Evolutionary conservation across 495 filamentous ascomycete genomes (phyloP), one percentile per base, ranked within the genome.

Genomic region (Podospora bellae-mahoneyi): DNA sequence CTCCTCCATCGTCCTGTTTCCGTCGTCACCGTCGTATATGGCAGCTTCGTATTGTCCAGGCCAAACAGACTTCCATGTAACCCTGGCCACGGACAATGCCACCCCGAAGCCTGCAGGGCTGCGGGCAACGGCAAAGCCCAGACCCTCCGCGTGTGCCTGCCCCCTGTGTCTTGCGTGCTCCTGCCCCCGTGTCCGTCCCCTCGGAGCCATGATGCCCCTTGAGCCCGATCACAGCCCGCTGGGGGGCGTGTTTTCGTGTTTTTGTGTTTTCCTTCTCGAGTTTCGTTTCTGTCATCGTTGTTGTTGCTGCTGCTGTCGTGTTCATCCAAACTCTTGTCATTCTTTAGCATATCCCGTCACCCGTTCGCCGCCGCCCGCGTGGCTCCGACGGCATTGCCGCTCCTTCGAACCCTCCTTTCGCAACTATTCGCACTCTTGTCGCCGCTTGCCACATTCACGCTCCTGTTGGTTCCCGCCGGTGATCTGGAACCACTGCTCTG

Each of bases 351-450:
- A 13, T 61, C 59, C 7, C 19, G 59, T 27, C 16, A 6, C 23
- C 15, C 28, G 59, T 58, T 20, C 23, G 28, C 59, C 23, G 28
- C 59, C 23, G 20, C 28, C 59, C 23, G 20, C 28, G 59, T 61
- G 59, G 59, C 28, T 71, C 76, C 70, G 74, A 75, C 67, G 73
- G 76, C 70, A 66, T 66, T 64, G 64, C 48, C 66, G 56, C 65
- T 44, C 63, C 59, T 65, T 64, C 55, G 55, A 67, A 67, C 57
- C 56, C 20, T 10, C 19, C 57, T 70, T 65, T 63, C 30, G 23
- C 23, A 34, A 23, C 32, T 26, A 4, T 39, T 48, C 30, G 26
- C 59, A 30, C 30, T 53, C 58, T 39, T 27, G 19, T 63, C 62
- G 60, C 55, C 34, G 44, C 27, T 68, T 44, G 61, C 67, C 68